Base-by-base conservation (phyloP, 2,329 filamentous ascomycete genomes). In the Aspergillus sojae region DNA sequence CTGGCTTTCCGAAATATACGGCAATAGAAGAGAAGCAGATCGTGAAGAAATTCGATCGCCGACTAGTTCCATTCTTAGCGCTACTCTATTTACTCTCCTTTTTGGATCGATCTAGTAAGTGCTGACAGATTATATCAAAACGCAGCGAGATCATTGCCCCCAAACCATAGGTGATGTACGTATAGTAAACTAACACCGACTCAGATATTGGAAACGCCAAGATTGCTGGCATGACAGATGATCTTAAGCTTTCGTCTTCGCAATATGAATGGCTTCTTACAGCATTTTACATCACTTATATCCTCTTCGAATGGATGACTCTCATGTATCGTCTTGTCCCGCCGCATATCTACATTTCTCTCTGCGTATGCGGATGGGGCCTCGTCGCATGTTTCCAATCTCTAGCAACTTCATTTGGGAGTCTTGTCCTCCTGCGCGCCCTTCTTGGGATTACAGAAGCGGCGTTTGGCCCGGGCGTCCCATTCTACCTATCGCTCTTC, bases 71-170 rank as follows among this genome's bases (percentile, higher is more conserved):
- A 1, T 96, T 97, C 74, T 85, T 97, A 67, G 91, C 92, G 12
- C 75, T 94, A 63, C 83, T 97, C 14, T 97, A 95, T 75, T 86
- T 96, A 83, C 82, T 97, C 65, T 91, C 89, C 66, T 97, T 96
- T 74, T 79, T 97, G 68, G 93, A 97, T 77, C 85, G 93, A 68
- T 94, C 91, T 21, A 96, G 92, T 93, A 81, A 66, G 84, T 80
- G 62, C 28, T 62, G 53, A 16, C 32, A 54, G 54, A 30, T 23
- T 41, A 10, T 54, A 6, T 28, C 3, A 30, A 23, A 30, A 23
- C 50, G 11, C 21, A 50, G 57, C 57, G 46, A 36, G 2, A 39
- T 23, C 32, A 34, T 32, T 11, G 32, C 6, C 23, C n/a, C 36
- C 11, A 19, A 41, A 41, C n/a, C 19, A 30, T 9, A 41, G 32